Evolutionary conservation across 1,139 yeast genomes (phyloP).

Genomic region (Candida gigantensis): DNA sequence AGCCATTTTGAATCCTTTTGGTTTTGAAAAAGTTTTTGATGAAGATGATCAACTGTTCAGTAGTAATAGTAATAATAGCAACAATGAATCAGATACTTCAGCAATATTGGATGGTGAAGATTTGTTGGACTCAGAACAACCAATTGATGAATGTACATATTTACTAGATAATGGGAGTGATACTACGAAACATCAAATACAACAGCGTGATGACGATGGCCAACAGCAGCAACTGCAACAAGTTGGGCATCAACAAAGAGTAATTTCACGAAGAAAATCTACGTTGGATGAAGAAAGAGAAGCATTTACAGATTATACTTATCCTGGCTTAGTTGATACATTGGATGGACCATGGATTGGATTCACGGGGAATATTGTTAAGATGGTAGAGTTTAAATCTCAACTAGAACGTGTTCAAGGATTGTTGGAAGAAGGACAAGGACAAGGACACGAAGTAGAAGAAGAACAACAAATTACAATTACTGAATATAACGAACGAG

Average conservation of each 20-base stretch:
- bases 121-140: slow-evolving; percentile 5
- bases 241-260: slow-evolving; percentile 2
- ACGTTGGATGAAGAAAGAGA: slow-evolving; percentile 62
- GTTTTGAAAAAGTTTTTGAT: slow-evolving; percentile 45
- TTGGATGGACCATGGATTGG: slow-evolving; percentile 61
- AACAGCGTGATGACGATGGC: too few relatives aligned
- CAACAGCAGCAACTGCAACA: too few relatives aligned
- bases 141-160: slow-evolving; percentile 30
- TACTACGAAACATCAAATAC: too few relatives aligned
- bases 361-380: slow-evolving; percentile 53
- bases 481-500: slow-evolving; percentile 24
- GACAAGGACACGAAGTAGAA: not conserved
- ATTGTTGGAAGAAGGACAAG: slow-evolving; percentile 11
- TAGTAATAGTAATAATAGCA: slow-evolving; percentile 1
- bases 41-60: slow-evolving; percentile 26
- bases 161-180: slow-evolving; percentile 17
- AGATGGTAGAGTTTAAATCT: slow-evolving; percentile 36
- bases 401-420: slow-evolving; percentile 11
- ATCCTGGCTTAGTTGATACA: slow-evolving; percentile 50
- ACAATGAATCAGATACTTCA: slow-evolving; percentile 5
- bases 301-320: slow-evolving; percentile 48
- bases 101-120: slow-evolving; percentile 9
- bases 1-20: slow-evolving; percentile 52
- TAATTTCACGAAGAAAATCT: slow-evolving; percentile 30
- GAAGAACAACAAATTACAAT: slow-evolving; percentile 14